A percentile compares a stretch with the other conserved stretches of the same genome.
Evolutionary conservation across 1,284 basidiomycete genomes (phyloP).

Genomic region (Peniophora sp.): DNA sequence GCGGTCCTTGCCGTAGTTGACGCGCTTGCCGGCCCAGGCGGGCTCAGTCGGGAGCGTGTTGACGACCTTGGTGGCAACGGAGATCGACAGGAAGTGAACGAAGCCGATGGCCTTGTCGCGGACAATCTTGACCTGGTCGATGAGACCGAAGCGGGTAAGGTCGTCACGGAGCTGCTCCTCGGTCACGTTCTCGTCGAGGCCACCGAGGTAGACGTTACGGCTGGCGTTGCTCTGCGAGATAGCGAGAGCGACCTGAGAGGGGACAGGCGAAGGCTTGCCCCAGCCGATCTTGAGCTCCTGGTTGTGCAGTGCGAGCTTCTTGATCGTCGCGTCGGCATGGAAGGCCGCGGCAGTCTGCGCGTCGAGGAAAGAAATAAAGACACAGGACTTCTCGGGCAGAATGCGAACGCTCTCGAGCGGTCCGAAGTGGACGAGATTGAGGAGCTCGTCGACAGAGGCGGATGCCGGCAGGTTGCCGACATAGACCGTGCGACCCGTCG

Average conservation of each 20-base stretch:
- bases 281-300: constrained; percentile 95
- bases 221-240: constrained; percentile 88
- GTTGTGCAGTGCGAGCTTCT: constrained; percentile 84
- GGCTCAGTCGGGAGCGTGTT: constrained; percentile 83
- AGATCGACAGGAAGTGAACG: constrained; percentile 92
- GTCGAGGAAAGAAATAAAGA: constrained; percentile 96
- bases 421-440: constrained; percentile 96
- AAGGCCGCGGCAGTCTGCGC: constrained; percentile 87
- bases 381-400: constrained; percentile 96
- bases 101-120: constrained; percentile 97
- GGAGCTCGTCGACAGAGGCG: constrained; percentile 93
- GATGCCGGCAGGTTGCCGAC: constrained; percentile 95
- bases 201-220: constrained; percentile 90
- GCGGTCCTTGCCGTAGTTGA: constrained; percentile 93
- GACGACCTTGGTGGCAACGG: constrained; percentile 90
- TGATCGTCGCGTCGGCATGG: constrained; percentile 90
- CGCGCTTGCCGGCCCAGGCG: constrained; percentile 87
- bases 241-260: constrained; percentile 75
- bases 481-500: constrained; percentile 87
- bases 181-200: constrained; percentile 79
- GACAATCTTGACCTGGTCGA: constrained; percentile 97
- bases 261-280: constrained; percentile 88
- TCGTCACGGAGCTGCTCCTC: constrained; percentile 88
- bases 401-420: constrained; percentile 94
- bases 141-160: constrained; percentile 83